Evolutionary conservation across 2,329 filamentous ascomycete genomes (phyloP).

Genomic region (Trichophyton schoenleinii): DNA sequence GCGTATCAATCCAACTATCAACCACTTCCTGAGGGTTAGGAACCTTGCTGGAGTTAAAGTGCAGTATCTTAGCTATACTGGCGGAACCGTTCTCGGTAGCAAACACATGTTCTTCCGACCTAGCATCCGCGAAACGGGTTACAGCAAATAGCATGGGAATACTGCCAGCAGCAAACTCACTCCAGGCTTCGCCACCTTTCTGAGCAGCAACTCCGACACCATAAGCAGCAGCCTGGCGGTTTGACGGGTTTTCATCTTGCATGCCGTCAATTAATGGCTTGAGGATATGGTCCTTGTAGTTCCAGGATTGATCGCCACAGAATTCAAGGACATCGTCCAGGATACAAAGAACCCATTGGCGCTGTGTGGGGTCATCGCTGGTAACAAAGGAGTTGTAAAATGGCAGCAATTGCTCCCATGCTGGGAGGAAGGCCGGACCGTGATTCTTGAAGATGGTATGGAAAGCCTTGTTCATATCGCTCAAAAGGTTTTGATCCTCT

Average conservation of each 20-base stretch:
- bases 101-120: slow-evolving; percentile 87
- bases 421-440: slow-evolving; percentile 65
- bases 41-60: slow-evolving; percentile 71
- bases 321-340: slow-evolving; percentile 98
- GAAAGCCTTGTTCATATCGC: slow-evolving; percentile 99
- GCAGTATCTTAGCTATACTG: slow-evolving; percentile 90
- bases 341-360: slow-evolving; percentile 98
- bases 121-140: slow-evolving; percentile 65
- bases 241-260: slow-evolving; percentile 73
- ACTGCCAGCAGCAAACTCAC: slow-evolving; percentile 69
- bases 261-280: slow-evolving; percentile 78
- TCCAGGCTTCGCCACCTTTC: slow-evolving; percentile 76
- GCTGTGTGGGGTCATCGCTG: slow-evolving; percentile 72
- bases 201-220: slow-evolving; percentile 92
- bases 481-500: slow-evolving; percentile 89
- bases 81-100: slow-evolving; percentile 96
- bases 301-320: slow-evolving; percentile 76
- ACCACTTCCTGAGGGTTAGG: slow-evolving; percentile 63
- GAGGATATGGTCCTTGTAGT: slow-evolving; percentile 75
- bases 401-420: slow-evolving; percentile 74
- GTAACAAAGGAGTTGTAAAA: slow-evolving; percentile 79
- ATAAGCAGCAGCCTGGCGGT: slow-evolving; percentile 90
- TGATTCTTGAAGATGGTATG: slow-evolving; percentile 98
- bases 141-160: slow-evolving; percentile 76
- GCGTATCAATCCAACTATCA: slow-evolving; percentile 75